Percentiles rank a stretch among this genome's conserved stretches.
These are phyloP conservation scores for Naganishia friedmannii DNA, from an alignment of 768 basidiomycete genomes.

Conservation along the genomic window DNA sequence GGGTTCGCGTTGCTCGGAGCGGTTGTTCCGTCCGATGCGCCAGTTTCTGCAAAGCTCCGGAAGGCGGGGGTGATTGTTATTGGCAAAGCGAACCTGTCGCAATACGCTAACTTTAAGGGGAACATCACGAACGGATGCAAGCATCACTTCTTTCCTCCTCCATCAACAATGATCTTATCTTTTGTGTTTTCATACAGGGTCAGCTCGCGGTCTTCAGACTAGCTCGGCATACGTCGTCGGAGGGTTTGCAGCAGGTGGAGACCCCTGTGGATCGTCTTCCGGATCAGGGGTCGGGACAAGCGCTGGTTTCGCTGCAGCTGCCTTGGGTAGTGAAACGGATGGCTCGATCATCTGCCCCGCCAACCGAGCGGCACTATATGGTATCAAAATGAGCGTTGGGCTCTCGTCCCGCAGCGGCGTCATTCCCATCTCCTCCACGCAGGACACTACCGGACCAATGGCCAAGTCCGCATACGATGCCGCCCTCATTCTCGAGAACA, in stretches of 20 bases:
- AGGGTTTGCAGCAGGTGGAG: slow-evolving; percentile 37
- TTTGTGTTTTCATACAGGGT: not conserved
- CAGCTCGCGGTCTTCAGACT: slow-evolving; percentile 40
- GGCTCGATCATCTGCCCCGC: slow-evolving; percentile 38
- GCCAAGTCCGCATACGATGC: slow-evolving; percentile 24
- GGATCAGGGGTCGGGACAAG: slow-evolving; percentile 40
- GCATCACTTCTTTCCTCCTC: too few species aligned
- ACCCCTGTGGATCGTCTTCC: slow-evolving; percentile 40
- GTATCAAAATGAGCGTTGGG: slow-evolving; percentile 36
- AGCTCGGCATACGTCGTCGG: slow-evolving; percentile 41
- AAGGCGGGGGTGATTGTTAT: slow-evolving; percentile 27
- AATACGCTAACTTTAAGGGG: slow-evolving; percentile 29
- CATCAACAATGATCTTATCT: too few species aligned
- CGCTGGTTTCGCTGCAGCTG: slow-evolving; percentile 40
- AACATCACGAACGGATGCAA: slow-evolving; percentile 41
- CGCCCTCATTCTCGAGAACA: slow-evolving; percentile 20
- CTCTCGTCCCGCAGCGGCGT: slow-evolving; percentile 26
- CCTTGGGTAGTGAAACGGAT: slow-evolving; percentile 39
- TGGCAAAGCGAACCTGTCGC: slow-evolving; percentile 33
- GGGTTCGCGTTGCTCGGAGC: slow-evolving; percentile 35
- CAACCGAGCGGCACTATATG: slow-evolving; percentile 40
- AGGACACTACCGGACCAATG: slow-evolving; percentile 23
- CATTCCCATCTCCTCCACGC: slow-evolving; percentile 11
- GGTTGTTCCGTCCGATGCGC: slow-evolving; percentile 31
- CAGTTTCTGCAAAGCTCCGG: slow-evolving; percentile 35